Base-by-base conservation (phyloP, 1,284 basidiomycete genomes). In the Caloboletus firmus region DNA sequence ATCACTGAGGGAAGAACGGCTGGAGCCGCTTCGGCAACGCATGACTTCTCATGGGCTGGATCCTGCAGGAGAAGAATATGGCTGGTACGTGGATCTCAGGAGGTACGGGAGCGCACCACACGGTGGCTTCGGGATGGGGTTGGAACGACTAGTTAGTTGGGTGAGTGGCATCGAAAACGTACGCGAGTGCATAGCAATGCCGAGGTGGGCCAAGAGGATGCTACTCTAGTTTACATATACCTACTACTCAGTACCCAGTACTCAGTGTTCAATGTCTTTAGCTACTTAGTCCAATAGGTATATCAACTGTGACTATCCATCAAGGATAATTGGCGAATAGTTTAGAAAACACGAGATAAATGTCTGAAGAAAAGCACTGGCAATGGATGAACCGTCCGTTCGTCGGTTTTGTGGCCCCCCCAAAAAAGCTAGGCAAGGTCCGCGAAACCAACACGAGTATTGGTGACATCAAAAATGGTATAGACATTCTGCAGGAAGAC, bases 101-200 rank as follows among this genome's bases (percentile, higher is more conserved):
- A 79, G 78, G 63, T 87, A 78, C 62, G 95, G 95, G 7, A 85
- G 86, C n/a, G 85, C 89, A 20, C 88, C 92, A 4, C 93, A 96
- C 72, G 93, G 90, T 22, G 95, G 95, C 5, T 97, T 94, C 74
- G 95, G 95, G 5, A 79, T 97, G 76, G 95, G 95, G 5, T 95
- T 95, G 67, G 95, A 98, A 71, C 76, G 95, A 57, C 76, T 95
- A 36, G 79, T 97, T 17, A 83, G 84, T 51, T 95, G 91, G 87
- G 74, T 95, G 18, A 85, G 87, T 15, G 93, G 92, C 0, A 77
- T 91, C 40, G 85, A 87, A 52, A 96, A 95, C 70, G 81, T 97
- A 30, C 77, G 91, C 56, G 95, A 98, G 70, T 93, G 92, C 62
- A 84, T 95, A 46, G 84, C 92, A 4, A 93, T 96, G 78, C 93